Evolutionary conservation across 805 yeast species (phyloP).

Genomic region (Starmerella tilneyi): DNA sequence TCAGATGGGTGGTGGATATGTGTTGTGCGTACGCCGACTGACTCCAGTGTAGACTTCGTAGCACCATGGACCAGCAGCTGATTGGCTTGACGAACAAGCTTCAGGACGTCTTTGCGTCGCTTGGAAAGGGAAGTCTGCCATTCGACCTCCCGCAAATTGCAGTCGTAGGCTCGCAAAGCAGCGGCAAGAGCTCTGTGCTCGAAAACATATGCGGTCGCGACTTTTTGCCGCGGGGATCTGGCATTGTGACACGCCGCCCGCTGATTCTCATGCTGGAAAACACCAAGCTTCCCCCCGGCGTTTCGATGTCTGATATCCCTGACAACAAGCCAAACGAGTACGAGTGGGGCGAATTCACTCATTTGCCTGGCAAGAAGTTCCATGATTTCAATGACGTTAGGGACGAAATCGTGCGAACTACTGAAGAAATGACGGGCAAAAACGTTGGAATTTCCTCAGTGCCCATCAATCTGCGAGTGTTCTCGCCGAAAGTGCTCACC

Average conservation of each 20-base stretch:
- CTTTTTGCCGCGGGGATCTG: slow-evolving; percentile 84
- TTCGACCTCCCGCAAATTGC: slow-evolving; percentile 89
- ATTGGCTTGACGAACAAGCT: slow-evolving; percentile 76
- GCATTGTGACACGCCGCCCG: slow-evolving; percentile 86
- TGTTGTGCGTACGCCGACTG: no score
- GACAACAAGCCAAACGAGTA: slow-evolving; percentile 31
- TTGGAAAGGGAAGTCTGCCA: slow-evolving; percentile 89
- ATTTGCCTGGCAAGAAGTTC: slow-evolving; percentile 78
- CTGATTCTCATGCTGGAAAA: slow-evolving; percentile 71
- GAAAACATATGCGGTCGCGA: slow-evolving; percentile 89
- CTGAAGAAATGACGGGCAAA: slow-evolving; percentile 65
- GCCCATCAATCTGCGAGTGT: slow-evolving; percentile 87
- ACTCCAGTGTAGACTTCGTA: no score
- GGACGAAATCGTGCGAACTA: slow-evolving; percentile 81
- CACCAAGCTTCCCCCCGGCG: slow-evolving; percentile 26
- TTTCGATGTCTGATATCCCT: slow-evolving; percentile 22
- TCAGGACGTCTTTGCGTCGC: slow-evolving; percentile 93
- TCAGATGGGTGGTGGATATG: not conserved
- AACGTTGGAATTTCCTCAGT: slow-evolving; percentile 78
- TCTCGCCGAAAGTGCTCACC: slow-evolving; percentile 87
- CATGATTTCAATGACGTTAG: slow-evolving; percentile 83
- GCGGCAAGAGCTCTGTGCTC: slow-evolving; percentile 80
- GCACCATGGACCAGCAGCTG: slow-evolving; percentile 55
- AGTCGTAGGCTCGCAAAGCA: slow-evolving; percentile 88
- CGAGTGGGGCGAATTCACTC: slow-evolving; percentile 98